Percentiles rank a stretch among this genome's conserved stretches.
Evolutionary conservation across 1,139 yeast genomes (phyloP).

Genomic region (Saccharomyces uvarum): DNA sequence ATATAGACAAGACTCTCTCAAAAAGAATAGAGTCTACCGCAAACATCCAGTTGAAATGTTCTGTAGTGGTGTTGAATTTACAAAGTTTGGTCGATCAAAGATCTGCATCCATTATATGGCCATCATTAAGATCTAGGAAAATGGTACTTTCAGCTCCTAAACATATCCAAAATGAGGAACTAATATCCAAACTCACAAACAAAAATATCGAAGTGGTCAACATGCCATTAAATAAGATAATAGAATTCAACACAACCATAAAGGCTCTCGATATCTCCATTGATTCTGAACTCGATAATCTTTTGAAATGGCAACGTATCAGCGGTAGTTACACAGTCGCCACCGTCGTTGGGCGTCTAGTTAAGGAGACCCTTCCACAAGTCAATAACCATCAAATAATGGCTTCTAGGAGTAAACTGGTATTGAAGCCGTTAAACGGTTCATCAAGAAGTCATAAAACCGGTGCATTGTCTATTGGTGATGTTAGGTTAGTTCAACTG

Average conservation of each 20-base stretch:
- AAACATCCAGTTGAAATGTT: conserved; percentile 54
- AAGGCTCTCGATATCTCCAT: conserved; percentile 67
- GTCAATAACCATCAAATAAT: conserved; percentile 12
- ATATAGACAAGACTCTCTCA: conserved; percentile 45
- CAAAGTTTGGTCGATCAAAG: conserved; percentile 81
- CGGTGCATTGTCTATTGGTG: conserved; percentile 68
- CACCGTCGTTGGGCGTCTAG: conserved; percentile 68
- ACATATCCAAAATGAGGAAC: conserved; percentile 21
- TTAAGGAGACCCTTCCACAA: conserved; percentile 34
- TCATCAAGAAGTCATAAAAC: conserved; percentile 7
- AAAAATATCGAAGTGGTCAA: conserved; percentile 33
- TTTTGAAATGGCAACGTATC: conserved; percentile 75
- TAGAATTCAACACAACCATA: conserved; percentile 52
- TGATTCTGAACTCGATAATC: conserved; percentile 56
- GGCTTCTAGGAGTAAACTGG: conserved; percentile 16
- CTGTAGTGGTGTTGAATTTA: conserved; percentile 69
- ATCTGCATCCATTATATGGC: conserved; percentile 71
- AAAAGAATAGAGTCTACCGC: conserved; percentile 37
- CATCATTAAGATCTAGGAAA: conserved; percentile 72
- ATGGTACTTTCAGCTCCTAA: conserved; percentile 50
- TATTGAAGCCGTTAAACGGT: conserved; percentile 24
- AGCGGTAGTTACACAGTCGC: conserved; percentile 79
- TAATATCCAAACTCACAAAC: conserved; percentile 14
- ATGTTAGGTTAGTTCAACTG: conserved; percentile 74
- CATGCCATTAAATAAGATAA: conserved; percentile 37